Conservation (phyloP, 345 rosid species). For the Viola odorata region DNA sequence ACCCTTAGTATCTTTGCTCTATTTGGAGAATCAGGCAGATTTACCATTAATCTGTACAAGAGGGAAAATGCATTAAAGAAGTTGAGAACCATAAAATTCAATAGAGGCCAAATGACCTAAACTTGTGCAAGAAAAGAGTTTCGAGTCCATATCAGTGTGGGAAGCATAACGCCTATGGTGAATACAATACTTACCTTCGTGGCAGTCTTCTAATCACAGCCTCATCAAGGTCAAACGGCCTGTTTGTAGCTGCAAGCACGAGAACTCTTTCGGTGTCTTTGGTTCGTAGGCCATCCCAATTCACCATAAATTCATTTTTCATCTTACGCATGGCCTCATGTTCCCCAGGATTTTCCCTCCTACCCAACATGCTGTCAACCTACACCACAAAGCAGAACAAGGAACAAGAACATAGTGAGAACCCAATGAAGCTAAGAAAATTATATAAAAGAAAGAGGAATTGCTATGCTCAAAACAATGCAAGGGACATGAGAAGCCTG, state of each 20-base stretch:
- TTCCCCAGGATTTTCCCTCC: slow-evolving; percentile 77
- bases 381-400: slow-evolving; percentile 12
- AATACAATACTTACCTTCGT: slow-evolving; percentile 39
- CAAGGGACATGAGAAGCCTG: slow-evolving; percentile 19
- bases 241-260: slow-evolving; percentile 92
- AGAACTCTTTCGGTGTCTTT: slow-evolving; percentile 81
- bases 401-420: not conserved
- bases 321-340: slow-evolving; percentile 89
- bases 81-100: not conserved
- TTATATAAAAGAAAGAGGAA: not conserved
- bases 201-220: slow-evolving; percentile 92
- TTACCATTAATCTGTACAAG: slow-evolving; percentile 68
- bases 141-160: too few species aligned
- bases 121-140: not conserved
- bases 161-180: not conserved
- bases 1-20: slow-evolving; percentile 73
- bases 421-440: slow-evolving; percentile 9
- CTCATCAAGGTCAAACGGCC: slow-evolving; percentile 97
- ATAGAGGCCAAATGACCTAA: not conserved
- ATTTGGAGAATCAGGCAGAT: slow-evolving; percentile 79
- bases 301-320: slow-evolving; percentile 94
- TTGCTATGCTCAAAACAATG: not conserved
- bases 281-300: slow-evolving; percentile 86
- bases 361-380: slow-evolving; percentile 99
- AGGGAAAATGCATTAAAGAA: slow-evolving; percentile 2